Percentiles rank a stretch among this genome's conserved stretches.
These are phyloP conservation scores for Diutina scorzettiae DNA, from an alignment of 1,139 yeast genomes.

Conservation along the genomic window DNA sequence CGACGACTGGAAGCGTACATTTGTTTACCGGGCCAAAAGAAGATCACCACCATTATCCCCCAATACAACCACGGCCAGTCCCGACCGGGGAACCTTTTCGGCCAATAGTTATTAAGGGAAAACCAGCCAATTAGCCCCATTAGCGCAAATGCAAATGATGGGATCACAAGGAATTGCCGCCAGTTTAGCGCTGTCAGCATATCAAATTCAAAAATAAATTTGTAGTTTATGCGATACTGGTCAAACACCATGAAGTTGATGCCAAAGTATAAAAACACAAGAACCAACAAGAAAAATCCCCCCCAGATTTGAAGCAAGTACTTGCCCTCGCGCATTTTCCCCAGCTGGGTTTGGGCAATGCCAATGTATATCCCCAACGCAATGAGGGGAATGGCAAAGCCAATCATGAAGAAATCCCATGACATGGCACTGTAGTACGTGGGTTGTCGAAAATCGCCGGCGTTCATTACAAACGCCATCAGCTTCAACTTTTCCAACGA, in stretches of 20 bases:
- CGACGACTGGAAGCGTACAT: slow-evolving; percentile 44
- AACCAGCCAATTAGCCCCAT: slow-evolving; percentile 61
- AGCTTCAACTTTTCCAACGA: slow-evolving; percentile 63
- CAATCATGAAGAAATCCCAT: slow-evolving; percentile 52
- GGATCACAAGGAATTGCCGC: slow-evolving; percentile 51
- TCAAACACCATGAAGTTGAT: slow-evolving; percentile 67
- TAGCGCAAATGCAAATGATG: slow-evolving; percentile 45
- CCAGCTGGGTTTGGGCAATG: slow-evolving; percentile 24
- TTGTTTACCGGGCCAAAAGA: slow-evolving; percentile 56
- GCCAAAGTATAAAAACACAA: slow-evolving; percentile 53
- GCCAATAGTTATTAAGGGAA: slow-evolving; percentile 64
- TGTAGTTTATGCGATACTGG: slow-evolving; percentile 67
- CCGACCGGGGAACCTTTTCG: slow-evolving; percentile 43
- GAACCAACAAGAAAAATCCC: slow-evolving; percentile 60
- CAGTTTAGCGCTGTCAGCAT: slow-evolving; percentile 57
- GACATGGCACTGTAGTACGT: slow-evolving; percentile 36
- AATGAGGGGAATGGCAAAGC: slow-evolving; percentile 57
- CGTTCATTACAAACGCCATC: slow-evolving; percentile 30
- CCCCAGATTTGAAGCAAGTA: slow-evolving; percentile 81
- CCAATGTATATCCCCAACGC: slow-evolving; percentile 41
- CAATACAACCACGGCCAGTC: slow-evolving; percentile 78
- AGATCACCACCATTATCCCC: slow-evolving; percentile 34
- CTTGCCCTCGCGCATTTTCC: slow-evolving; percentile 37
- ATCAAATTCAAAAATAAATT: slow-evolving; percentile 84
- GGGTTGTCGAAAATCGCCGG: slow-evolving; percentile 17